These are phyloP conservation scores for Jatropha curcas DNA, from an alignment of 345 rosid genomes.

Conservation along the genomic window DNA sequence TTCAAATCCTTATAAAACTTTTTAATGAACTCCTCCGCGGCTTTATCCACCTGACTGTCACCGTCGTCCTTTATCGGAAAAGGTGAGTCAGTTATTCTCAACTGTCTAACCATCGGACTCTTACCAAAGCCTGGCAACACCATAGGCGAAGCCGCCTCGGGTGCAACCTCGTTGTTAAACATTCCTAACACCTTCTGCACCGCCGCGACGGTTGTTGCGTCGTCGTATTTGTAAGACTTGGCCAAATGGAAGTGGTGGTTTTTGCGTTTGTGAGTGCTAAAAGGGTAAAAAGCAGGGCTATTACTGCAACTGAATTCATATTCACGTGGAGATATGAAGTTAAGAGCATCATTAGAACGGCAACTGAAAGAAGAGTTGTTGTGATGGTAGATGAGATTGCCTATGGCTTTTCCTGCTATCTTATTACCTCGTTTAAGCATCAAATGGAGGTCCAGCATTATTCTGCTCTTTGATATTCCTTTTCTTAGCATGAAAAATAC, in stretches of 20 bases:
- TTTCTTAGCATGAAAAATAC: constrained; percentile 56
- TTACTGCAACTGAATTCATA: constrained; percentile 98
- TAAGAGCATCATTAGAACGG: constrained; percentile 59
- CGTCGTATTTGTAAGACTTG: constrained; percentile 38
- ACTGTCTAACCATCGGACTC: constrained; percentile 62
- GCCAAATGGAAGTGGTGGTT: constrained; percentile 42
- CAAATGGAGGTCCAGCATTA: constrained; percentile 54
- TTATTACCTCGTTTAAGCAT: constrained; percentile 56
- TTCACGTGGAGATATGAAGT: constrained; percentile 64
- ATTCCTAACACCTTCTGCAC: constrained; percentile 73
- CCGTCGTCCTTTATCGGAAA: constrained; percentile 59
- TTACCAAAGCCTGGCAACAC: constrained; percentile 56
- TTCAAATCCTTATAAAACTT: constrained; percentile 68
- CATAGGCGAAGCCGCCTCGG: constrained; percentile 34
- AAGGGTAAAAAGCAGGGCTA: constrained; percentile 51
- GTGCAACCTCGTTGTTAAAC: constrained; percentile 43
- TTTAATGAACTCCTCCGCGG: constrained; percentile 87
- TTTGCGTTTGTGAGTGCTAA: constrained; percentile 37
- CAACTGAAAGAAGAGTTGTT: constrained; percentile 54
- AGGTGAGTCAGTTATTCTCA: constrained; percentile 80
- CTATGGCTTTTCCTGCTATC: constrained; percentile 57
- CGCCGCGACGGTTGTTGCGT: constrained; percentile 51
- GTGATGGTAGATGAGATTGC: constrained; percentile 43
- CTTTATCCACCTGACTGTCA: constrained; percentile 62
- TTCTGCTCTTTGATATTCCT: constrained; percentile 54